Evolutionary conservation across 352 stramenopile genomes (phyloP), one percentile per base, ranked within the genome.

Genomic region (Phytophthora constricta): DNA sequence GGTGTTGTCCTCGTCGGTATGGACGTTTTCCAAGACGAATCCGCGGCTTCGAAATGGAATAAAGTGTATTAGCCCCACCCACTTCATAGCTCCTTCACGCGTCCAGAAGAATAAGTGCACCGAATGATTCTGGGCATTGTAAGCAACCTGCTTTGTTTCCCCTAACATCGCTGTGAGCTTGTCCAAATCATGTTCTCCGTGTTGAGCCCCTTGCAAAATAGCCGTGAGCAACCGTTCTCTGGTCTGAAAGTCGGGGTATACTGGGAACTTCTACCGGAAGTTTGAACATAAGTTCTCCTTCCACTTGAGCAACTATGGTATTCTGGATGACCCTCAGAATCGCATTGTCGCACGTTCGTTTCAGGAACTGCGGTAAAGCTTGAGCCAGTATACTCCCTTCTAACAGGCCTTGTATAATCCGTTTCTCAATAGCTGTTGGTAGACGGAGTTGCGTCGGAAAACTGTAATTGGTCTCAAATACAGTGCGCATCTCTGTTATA

Each of bases 51-150:
- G 34, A 28, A 59, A 59, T 19, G 52, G 23, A 2, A 59, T 26
- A n/a, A n/a, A 50, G 3, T 59, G 23, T 20, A 37, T 42, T 4
- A 51, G 14, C 13, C 27, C 7, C 10, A 3, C 25, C 52, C 39
- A 59, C n/a, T 50, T 50, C 2, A 13, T 28, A 9, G 23, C 52
- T n/a, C 16, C 39, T 59, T 59, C 52, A 14, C 52, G 4, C 1
- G 52, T 59, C 52, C 52, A 59, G 10, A 28, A 59, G 26, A 50
- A 48, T 17, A 61, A 31, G 22, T 51, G 54, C 3, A 61, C 42
- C 10, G 54, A 52, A n/a, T 61, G 54, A 5, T 53, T 25, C 17
- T 53, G 41, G 5, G 17, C 41, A 8, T 61, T 53, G 10, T 61
- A 61, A 7, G 25, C 49, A 0, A 61, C 42, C 9, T 61, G 54